Conservation (phyloP, 192 early-diverging fungal genomes). For the Oehlia diaphana region DNA sequence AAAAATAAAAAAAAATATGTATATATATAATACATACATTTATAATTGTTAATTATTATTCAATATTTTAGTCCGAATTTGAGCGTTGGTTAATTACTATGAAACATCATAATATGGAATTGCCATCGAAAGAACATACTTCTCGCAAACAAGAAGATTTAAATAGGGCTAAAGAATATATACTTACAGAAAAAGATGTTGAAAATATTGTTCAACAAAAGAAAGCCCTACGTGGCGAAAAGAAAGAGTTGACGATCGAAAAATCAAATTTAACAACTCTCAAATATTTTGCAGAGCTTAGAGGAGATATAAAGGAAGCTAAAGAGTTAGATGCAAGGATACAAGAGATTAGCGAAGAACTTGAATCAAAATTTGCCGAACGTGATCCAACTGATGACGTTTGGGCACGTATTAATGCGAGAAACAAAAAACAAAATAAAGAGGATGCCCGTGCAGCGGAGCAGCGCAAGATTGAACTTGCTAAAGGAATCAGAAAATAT, state of each 20-base stretch:
- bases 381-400: conserved; percentile 44
- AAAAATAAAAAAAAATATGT: background rate
- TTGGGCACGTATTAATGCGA: conserved; percentile 57
- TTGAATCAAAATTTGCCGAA: background rate
- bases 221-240: conserved; percentile 43
- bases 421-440: conserved; percentile 53
- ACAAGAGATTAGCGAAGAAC: conserved; percentile 34
- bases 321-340: conserved; percentile 42
- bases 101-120: conserved; percentile 49
- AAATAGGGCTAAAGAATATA: conserved; percentile 57
- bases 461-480: background rate
- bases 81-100: conserved; percentile 53
- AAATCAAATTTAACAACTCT: conserved; percentile 33
- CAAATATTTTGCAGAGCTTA: conserved; percentile 46
- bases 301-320: conserved; percentile 57
- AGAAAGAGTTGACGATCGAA: conserved; percentile 33
- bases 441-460: conserved; percentile 48
- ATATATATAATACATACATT: background rate
- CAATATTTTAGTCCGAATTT: conserved; percentile 50
- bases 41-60: background rate
- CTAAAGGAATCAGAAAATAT: background rate
- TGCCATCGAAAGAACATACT: conserved; percentile 50
- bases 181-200: conserved; percentile 60
- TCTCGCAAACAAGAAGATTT: conserved; percentile 57
- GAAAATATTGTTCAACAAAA: conserved; percentile 63